phyloP scores from a whole-genome alignment of 768 basidiomycete genomes.

The Naematelia encephala region DNA sequence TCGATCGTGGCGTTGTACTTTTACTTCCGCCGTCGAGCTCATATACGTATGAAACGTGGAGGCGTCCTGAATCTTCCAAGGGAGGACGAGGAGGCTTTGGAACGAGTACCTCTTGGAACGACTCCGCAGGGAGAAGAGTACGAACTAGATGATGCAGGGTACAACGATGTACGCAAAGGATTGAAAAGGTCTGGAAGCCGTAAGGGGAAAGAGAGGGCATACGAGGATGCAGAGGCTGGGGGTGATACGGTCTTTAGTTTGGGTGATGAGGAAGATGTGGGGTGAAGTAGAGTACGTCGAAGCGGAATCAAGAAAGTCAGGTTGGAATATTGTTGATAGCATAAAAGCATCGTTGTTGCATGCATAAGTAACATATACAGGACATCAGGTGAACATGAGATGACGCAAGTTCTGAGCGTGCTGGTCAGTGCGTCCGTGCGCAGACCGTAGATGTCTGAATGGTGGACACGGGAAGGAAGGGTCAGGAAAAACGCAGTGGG shows the following conservation, averaged over 20 bases:
- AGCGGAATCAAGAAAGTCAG: too few species aligned
- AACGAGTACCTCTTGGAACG: constrained; percentile 46
- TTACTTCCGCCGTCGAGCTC: constrained; percentile 67
- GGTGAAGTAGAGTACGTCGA: background rate
- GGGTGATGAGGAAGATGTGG: constrained; percentile 34
- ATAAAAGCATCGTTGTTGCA: background rate
- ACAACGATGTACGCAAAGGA: constrained; percentile 29
- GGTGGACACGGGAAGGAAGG: too few species aligned
- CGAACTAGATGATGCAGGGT: constrained; percentile 39
- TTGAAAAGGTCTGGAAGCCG: constrained; percentile 18
- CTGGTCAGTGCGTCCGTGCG: too few species aligned
- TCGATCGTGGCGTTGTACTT: constrained; percentile 68
- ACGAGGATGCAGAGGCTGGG: constrained; percentile 56
- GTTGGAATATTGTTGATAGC: too few species aligned
- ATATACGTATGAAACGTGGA: constrained; percentile 18
- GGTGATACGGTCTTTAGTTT: constrained; percentile 26
- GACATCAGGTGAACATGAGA: too few species aligned
- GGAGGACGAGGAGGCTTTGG: constrained; percentile 31
- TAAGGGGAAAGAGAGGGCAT: constrained; percentile 56
- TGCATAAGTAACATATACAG: background rate
- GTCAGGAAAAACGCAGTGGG: too few species aligned
- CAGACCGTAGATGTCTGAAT: too few species aligned
- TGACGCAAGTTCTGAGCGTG: background rate
- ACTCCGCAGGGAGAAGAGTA: constrained; percentile 54
- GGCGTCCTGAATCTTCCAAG: constrained; percentile 35